Conservation (phyloP, 108 stramenopile genomes). For the Cyclostephanos invisitatus region DNA sequence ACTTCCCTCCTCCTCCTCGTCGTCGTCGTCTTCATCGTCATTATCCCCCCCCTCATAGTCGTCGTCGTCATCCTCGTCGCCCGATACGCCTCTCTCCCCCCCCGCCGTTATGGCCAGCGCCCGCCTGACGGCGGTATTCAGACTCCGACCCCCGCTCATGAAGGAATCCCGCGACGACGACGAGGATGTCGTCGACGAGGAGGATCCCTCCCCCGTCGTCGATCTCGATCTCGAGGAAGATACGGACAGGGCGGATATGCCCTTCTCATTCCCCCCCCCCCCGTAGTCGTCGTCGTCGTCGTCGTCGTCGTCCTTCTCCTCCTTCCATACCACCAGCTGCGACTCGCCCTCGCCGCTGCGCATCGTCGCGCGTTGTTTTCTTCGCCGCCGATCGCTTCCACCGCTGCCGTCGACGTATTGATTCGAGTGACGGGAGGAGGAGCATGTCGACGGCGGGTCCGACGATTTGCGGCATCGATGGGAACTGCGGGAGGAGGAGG, state of each 20-base stretch:
- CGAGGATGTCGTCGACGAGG: not conserved
- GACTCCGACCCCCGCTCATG: not conserved
- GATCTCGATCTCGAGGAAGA: not conserved
- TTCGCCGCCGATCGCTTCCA: not conserved
- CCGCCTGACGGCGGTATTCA: not conserved
- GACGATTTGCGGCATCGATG: not conserved
- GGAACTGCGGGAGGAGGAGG: not conserved
- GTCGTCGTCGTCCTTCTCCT: not conserved
- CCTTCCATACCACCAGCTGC: not conserved
- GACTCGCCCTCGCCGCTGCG: not conserved
- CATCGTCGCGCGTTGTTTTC: not conserved
- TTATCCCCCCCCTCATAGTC: not conserved
- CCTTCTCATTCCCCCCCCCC: not conserved
- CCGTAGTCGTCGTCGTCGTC: not conserved
- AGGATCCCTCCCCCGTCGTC: not conserved
- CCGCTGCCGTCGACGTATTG: not conserved
- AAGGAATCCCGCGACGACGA: not conserved
- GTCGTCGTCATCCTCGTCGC: not conserved
- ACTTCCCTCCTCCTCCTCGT: not conserved
- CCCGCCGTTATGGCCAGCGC: not conserved
- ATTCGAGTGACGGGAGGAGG: not conserved
- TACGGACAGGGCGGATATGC: not conserved
- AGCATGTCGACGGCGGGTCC: not conserved
- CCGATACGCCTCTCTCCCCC: not conserved
- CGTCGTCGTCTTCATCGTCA: not conserved